Evolutionary conservation across 495 filamentous ascomycete genomes (phyloP).

Genomic region (Penicillium waksmanii): DNA sequence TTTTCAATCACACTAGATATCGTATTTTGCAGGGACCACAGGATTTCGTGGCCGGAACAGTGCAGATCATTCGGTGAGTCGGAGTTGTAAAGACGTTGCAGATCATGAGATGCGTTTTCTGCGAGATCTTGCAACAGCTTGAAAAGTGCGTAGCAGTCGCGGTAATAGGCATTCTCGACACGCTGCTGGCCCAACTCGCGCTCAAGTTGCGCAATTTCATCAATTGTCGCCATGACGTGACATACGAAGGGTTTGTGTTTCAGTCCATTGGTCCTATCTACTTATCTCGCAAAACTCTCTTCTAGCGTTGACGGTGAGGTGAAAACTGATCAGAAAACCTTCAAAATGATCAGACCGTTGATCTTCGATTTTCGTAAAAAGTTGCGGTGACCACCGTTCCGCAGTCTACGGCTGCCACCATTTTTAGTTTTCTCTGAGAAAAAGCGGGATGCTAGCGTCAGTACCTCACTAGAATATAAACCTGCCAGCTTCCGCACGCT

Average conservation of each 20-base stretch:
- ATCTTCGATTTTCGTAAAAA: not conserved
- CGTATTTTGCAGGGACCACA: no score
- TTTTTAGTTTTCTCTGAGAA: not conserved
- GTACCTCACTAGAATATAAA: not conserved
- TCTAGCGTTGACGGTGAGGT: not conserved
- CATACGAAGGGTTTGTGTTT: not conserved
- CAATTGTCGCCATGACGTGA: slow-evolving; percentile 5
- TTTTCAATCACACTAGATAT: no score
- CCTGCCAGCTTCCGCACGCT: not conserved
- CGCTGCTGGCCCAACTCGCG: slow-evolving; percentile 9
- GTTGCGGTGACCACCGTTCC: not conserved
- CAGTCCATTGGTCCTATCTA: not conserved
- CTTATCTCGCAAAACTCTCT: not conserved
- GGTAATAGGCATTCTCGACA: slow-evolving; percentile 9
- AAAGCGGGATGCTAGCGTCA: not conserved
- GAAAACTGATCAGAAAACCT: no score
- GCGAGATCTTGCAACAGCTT: slow-evolving; percentile 8
- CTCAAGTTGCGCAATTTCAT: slow-evolving; percentile 5
- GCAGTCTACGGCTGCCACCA: not conserved
- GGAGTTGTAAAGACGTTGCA: not conserved
- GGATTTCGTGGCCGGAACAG: not conserved
- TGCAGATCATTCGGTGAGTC: not conserved
- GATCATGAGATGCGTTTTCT: not conserved
- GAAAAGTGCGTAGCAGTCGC: slow-evolving; percentile 10
- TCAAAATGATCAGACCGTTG: not conserved